phyloP scores from a whole-genome alignment of 164 flowering plant species.

The Vitis amurensis region DNA sequence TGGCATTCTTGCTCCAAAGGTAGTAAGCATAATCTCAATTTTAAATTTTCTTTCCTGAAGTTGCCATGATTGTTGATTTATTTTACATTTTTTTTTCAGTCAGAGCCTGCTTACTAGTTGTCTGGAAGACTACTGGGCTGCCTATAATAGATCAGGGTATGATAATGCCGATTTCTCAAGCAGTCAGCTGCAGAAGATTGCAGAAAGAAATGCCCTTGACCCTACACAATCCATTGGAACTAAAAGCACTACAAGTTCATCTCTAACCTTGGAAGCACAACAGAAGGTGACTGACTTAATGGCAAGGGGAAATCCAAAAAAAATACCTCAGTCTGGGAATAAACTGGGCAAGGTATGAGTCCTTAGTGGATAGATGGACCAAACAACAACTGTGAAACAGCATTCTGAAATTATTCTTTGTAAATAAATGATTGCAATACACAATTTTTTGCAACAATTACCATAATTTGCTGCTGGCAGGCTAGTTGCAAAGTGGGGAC shows the following conservation, averaged over 20 bases:
- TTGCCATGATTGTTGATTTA: too few species aligned
- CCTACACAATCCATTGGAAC: conserved; percentile 12
- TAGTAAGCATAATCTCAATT: conserved; percentile 10
- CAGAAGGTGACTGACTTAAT: conserved; percentile 14
- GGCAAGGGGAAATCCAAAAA: conserved; percentile 8
- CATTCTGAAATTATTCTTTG: too few species aligned
- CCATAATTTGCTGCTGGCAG: conserved; percentile 9
- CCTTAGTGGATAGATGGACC: not conserved
- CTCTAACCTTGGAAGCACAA: conserved; percentile 13
- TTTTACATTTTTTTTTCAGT: conserved; percentile 23
- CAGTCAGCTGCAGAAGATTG: conserved; percentile 35
- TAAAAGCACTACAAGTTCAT: conserved; percentile 9
- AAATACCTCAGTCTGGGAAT: conserved; percentile 5
- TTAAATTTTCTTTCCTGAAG: not conserved
- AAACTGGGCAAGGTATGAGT: conserved; percentile 26
- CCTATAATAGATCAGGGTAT: conserved; percentile 53
- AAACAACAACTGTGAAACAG: too few species aligned
- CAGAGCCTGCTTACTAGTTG: conserved; percentile 50
- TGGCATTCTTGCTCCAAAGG: conserved; percentile 54
- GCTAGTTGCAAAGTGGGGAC: conserved; percentile 11
- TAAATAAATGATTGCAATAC: too few species aligned
- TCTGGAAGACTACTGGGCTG: conserved; percentile 61
- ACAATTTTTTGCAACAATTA: too few species aligned
- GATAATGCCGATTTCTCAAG: conserved; percentile 16
- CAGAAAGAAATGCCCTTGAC: conserved; percentile 20